Base-by-base conservation (phyloP, 345 rosid species). In the Acer saccharum region DNA sequence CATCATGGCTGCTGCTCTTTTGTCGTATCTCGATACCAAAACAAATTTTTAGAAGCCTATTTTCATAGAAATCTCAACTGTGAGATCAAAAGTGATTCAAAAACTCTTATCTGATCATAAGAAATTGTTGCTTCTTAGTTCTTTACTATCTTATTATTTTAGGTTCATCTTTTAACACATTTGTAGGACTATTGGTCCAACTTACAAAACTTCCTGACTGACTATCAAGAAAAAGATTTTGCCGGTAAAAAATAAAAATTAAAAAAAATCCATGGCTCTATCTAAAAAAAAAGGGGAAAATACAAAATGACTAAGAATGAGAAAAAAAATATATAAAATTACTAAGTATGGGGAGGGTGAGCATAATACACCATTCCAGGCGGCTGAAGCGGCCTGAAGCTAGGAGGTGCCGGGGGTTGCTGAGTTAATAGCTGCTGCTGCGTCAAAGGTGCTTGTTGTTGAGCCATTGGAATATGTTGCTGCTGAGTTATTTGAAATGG, bases 381-480 rank as follows among this genome's bases (percentile, higher is more conserved):
- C 13, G 92, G 93, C 87, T 89, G 94, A 64, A 88, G 88, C 1
- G 91, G 92, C 77, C 86, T 86, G 75, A 93, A 91, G 83, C 82
- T 78, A 50, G 87, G 92, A 66, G 90, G 88, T 2, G 81, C 83
- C 0, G 87, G 89, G 11, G 80, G 82, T 57, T 82, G 91, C 70
- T 89, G 93, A 44, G 77, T 75, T 68, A 58, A 16, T 2, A 73
- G 27, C 27, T 25, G 41, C 27, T 25, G 41, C 79, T 83, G 89
- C 41, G 74, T 21, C 46, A 79, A 8, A 43, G 79, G 71, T 32
- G 76, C 39, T 14, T 77, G 80, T 57, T 77, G 85, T 18, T 72
- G 85, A 65, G 78, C 76, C 43, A 80, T 43, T 32, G 84, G 81
- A 16, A 84, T 39, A 12, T 50, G 68, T 66, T 84, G 87, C 86